A percentile compares a stretch with the other conserved stretches of the same genome.
These are phyloP conservation scores for Termitomyces sp. DNA, from an alignment of 768 basidiomycete species.

Conservation along the genomic window DNA sequence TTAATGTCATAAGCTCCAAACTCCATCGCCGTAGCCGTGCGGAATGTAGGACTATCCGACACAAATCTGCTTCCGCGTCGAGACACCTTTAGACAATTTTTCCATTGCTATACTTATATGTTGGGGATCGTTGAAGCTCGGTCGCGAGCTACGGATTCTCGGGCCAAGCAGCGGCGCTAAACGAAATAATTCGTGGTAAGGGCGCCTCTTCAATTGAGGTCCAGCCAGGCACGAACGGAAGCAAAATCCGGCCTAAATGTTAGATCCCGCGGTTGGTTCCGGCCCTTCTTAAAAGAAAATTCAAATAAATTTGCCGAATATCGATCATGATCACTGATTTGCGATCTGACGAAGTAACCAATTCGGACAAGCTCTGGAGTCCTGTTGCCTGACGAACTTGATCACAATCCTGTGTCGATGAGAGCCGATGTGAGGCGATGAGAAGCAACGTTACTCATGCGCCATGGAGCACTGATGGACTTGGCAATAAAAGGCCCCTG, in stretches of 20 bases:
- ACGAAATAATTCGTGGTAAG: background rate
- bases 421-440: background rate
- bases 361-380: slow-evolving; percentile 8
- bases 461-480: background rate
- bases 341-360: slow-evolving; percentile 18
- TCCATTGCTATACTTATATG: background rate
- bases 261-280: slow-evolving; percentile 18
- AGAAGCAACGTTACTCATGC: background rate
- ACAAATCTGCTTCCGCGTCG: background rate
- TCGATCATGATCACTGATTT: slow-evolving; percentile 36
- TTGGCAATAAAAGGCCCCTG: background rate
- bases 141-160: background rate
- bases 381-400: slow-evolving; percentile 9
- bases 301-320: slow-evolving; percentile 21
- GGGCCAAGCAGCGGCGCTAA: background rate
- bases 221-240: slow-evolving; percentile 27
- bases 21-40: background rate
- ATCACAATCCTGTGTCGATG: slow-evolving; percentile 3
- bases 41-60: background rate
- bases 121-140: background rate
- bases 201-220: background rate
- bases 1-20: background rate
- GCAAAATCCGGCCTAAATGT: slow-evolving; percentile 15
- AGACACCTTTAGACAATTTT: background rate
- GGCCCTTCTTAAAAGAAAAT: slow-evolving; percentile 6